Conservation (phyloP, 257 asterid species). For the Anisodus tanguticus region DNA sequence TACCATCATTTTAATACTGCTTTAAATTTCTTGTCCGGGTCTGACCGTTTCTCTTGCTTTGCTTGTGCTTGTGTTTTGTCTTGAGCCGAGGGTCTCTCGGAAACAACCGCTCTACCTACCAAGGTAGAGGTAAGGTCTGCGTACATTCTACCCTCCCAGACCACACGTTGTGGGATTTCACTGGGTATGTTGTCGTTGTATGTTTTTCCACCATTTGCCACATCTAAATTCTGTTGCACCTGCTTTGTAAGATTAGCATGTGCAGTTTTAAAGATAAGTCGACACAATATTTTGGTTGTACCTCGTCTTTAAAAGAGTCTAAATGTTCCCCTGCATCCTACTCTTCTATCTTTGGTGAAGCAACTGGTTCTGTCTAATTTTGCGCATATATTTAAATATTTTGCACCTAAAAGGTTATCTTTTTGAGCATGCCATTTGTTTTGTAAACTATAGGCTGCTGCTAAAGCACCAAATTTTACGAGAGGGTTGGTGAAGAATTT, state of each 20-base stretch:
- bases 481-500: slow-evolving; percentile 18
- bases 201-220: background rate
- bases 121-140: no score
- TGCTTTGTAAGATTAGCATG: slow-evolving; percentile 8
- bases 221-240: background rate
- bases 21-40: no score
- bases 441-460: background rate
- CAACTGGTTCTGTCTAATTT: background rate
- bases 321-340: background rate
- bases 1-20: no score
- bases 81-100: no score
- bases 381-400: background rate
- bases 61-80: no score
- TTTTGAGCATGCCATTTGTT: background rate
- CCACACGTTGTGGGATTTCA: no score
- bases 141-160: no score
- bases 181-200: no score
- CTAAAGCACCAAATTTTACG: slow-evolving; percentile 6
- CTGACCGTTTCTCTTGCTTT: no score
- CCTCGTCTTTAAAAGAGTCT: background rate
- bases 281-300: background rate
- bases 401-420: background rate
- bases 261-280: background rate
- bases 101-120: no score
- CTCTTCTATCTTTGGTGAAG: slow-evolving; percentile 22